Conservation (phyloP, 257 asterid genomes). For the Agastache rugosa region DNA sequence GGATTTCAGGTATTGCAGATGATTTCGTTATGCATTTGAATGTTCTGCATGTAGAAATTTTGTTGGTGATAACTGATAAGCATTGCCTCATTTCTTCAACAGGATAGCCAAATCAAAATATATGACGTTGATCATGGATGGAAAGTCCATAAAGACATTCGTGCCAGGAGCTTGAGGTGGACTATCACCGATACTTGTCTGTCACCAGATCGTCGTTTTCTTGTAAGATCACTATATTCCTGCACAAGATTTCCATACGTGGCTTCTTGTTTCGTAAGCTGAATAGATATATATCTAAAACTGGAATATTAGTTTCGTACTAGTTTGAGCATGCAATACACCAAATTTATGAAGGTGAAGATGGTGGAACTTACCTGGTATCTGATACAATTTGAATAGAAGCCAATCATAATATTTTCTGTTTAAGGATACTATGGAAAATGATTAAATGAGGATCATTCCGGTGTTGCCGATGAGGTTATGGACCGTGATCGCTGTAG, state of each 20-base stretch:
- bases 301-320: neutral
- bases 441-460: neutral
- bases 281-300: neutral
- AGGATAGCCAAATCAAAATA: conserved; percentile 88
- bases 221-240: conserved; percentile 55
- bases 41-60: conserved; percentile 8
- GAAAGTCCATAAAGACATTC: conserved; percentile 85
- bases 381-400: neutral
- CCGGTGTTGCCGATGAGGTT: neutral
- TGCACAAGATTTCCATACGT: conserved; percentile 6
- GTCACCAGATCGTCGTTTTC: conserved; percentile 87
- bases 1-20: conserved; percentile 78
- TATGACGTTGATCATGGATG: conserved; percentile 81
- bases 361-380: neutral
- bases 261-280: neutral
- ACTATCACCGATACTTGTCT: conserved; percentile 93
- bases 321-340: conserved; percentile 1
- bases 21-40: conserved; percentile 14
- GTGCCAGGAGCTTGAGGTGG: conserved; percentile 86
- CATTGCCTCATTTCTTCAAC: conserved; percentile 17
- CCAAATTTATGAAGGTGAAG: conserved; percentile 6
- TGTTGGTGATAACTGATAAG: conserved; percentile 3
- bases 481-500: conserved; percentile 8
- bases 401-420: neutral
- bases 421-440: neutral